These are phyloP conservation scores for Cytidiella melzeri DNA, from an alignment of 768 basidiomycete species.

Conservation along the genomic window DNA sequence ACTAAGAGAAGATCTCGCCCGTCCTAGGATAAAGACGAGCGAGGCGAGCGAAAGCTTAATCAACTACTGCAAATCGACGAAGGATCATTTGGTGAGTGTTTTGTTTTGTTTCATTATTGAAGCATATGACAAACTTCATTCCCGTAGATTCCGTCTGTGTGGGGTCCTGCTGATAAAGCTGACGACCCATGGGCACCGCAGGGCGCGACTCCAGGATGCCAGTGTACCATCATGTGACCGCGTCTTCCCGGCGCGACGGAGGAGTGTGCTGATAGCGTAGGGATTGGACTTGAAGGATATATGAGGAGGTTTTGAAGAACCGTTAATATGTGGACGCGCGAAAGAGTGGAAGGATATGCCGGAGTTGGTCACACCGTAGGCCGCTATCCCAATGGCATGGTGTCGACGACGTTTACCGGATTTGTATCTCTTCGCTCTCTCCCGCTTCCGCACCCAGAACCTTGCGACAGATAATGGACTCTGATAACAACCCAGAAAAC, in stretches of 20 bases:
- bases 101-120: constrained; percentile 1
- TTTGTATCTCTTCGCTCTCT: too few relatives aligned
- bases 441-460: too few relatives aligned
- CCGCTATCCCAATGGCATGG: too few relatives aligned
- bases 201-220: constrained; percentile 17
- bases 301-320: too few relatives aligned
- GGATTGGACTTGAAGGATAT: too few relatives aligned
- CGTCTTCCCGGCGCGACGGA: neutral
- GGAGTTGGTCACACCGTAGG: too few relatives aligned
- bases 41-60: constrained; percentile 71
- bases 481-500: neutral
- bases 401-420: too few relatives aligned
- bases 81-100: constrained; percentile 55
- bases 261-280: neutral
- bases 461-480: neutral
- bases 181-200: constrained; percentile 91
- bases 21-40: constrained; percentile 66
- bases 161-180: constrained; percentile 89
- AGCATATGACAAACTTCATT: neutral
- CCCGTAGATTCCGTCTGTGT: constrained; percentile 83
- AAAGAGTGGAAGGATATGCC: too few relatives aligned
- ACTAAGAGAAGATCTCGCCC: constrained; percentile 62
- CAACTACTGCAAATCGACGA: constrained; percentile 67
- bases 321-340: too few relatives aligned
- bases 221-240: constrained; percentile 23